Base-by-base conservation (phyloP, 2,329 filamentous ascomycete species). In the Diaporthe australafricana region DNA sequence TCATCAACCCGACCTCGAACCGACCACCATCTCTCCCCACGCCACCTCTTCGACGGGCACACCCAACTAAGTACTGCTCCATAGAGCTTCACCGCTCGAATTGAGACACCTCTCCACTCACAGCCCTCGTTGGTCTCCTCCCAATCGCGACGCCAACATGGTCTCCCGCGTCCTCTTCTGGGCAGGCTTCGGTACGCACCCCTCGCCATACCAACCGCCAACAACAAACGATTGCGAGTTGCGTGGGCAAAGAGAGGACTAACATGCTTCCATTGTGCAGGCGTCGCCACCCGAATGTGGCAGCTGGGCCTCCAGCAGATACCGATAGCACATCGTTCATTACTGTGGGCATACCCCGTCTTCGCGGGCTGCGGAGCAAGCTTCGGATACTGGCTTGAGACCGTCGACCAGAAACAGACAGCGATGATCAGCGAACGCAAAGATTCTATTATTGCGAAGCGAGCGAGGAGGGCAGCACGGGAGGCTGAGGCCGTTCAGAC, bases 261-360 rank as follows among this genome's bases (percentile, higher is more conserved):
- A 62, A 68, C 52, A 9, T 20, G 2, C 11, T 8, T 40, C 16
- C 71, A 63, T 48, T 32, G 35, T 5, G 72, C 78, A 99, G 96
- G 96, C 87, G 85, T 98, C 79, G 95, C 93, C 81, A 93, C 95
- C 80, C 94, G 96, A 78, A 90, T 96, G 84, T 98, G 95, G 94
- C 96, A 98, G 85, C 92, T 99, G 82, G 96, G 96, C 80, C 96
- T 99, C 82, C 95, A 99, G 87, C 98, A 97, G 95, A 94, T 95
- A 75, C 96, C 96, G 67, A 92, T 98, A 83, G 94, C 98, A 89
- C 92, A 93, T 85, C 90, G 88, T 80, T 88, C 92, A 81, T 93
- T 93, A 70, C 90, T 98, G 79, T 97, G 94, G 93, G 94, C 91
- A 66, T 99, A 98, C 86, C 96, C 96, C 70, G 85, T 96, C 77